Evolutionary conservation across 106 monocot species (phyloP).

Genomic region (Allium fistulosum): DNA sequence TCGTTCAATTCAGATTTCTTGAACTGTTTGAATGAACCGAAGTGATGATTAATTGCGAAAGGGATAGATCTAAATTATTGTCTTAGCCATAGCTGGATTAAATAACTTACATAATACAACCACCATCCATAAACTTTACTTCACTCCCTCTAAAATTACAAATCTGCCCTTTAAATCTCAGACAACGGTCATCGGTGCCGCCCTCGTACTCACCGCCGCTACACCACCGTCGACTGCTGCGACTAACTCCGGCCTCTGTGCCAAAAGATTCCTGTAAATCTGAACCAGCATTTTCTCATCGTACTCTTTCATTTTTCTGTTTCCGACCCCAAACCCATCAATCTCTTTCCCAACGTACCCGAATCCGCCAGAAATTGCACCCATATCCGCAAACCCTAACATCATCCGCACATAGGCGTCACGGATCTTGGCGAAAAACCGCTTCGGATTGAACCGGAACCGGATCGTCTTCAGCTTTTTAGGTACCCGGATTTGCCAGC

Average conservation of each 20-base stretch:
- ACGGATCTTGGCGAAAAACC: slow-evolving; percentile 33
- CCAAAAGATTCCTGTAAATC: slow-evolving; percentile 43
- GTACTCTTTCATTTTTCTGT: slow-evolving; percentile 35
- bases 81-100: too few species aligned
- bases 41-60: too few species aligned
- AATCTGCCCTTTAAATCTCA: too few species aligned
- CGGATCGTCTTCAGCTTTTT: slow-evolving; percentile 16
- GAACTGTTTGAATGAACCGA: too few species aligned
- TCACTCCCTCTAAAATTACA: too few species aligned
- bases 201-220: not conserved
- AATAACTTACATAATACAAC: too few species aligned
- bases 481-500: slow-evolving; percentile 25
- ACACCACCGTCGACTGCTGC: not conserved
- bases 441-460: slow-evolving; percentile 19
- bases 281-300: slow-evolving; percentile 48
- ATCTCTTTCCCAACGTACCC: slow-evolving; percentile 11
- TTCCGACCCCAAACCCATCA: slow-evolving; percentile 9
- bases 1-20: too few species aligned
- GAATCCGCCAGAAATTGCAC: slow-evolving; percentile 7
- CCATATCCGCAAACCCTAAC: slow-evolving; percentile 28
- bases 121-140: too few species aligned
- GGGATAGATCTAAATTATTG: too few species aligned
- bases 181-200: not conserved
- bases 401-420: slow-evolving; percentile 69
- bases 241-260: slow-evolving; percentile 19